Conservation (phyloP, 805 yeast genomes). For the Yarrowia phangngaensis region DNA sequence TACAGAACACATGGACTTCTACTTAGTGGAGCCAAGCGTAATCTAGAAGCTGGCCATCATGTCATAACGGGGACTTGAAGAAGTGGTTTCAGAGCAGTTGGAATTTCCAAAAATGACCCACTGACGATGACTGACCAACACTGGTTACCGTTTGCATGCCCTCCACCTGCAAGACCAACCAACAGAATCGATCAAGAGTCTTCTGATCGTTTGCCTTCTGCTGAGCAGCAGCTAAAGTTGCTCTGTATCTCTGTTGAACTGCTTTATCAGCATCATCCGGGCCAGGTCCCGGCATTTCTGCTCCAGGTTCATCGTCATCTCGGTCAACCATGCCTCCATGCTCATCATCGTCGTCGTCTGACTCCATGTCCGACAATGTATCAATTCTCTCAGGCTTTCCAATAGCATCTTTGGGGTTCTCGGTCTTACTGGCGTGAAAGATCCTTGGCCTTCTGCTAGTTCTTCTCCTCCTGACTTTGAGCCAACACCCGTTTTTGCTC, state of each 20-base stretch:
- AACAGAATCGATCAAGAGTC: conserved; percentile 29
- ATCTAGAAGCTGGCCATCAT: no score
- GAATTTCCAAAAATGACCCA: no score
- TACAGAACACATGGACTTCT: no score
- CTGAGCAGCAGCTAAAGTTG: conserved; percentile 47
- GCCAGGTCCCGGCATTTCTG: conserved; percentile 30
- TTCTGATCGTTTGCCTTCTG: conserved; percentile 31
- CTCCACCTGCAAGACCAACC: no score
- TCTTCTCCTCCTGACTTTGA: conserved; percentile 72
- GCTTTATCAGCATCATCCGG: conserved; percentile 36
- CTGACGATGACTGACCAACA: no score
- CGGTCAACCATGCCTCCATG: conserved; percentile 35
- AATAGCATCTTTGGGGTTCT: conserved; percentile 40
- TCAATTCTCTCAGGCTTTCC: conserved; percentile 49
- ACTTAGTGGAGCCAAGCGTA: no score
- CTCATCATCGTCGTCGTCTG: conserved; percentile 45
- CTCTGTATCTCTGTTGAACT: conserved; percentile 66
- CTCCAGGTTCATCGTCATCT: conserved; percentile 33
- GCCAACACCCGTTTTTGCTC: conserved; percentile 80
- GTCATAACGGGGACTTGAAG: no score
- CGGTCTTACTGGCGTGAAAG: conserved; percentile 76
- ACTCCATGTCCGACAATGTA: conserved; percentile 52
- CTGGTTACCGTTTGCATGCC: no score
- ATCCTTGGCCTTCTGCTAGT: conserved; percentile 64
- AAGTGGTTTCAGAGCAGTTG: no score